A percentile compares a stretch with the other conserved stretches of the same genome.
Evolutionary conservation across 2,329 filamentous ascomycete genomes (phyloP).

Genomic region (Exophiala sp.): DNA sequence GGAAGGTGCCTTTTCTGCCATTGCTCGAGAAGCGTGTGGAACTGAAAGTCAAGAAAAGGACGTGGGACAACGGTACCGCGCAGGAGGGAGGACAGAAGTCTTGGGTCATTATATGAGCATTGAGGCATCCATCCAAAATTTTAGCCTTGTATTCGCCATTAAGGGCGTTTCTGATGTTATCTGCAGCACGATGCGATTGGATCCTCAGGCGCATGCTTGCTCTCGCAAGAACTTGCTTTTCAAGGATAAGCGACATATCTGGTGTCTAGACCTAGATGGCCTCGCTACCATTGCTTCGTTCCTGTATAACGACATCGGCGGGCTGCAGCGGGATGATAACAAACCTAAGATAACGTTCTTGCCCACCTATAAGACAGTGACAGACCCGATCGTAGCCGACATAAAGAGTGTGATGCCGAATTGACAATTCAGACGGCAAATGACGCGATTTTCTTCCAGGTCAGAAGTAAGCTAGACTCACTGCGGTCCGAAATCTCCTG

Average conservation of each 20-base stretch:
- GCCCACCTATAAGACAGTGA: background rate
- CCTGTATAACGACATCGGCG: background rate
- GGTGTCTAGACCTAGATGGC: background rate
- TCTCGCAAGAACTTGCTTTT: background rate
- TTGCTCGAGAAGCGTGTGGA: constrained; percentile 3
- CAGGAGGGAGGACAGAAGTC: background rate
- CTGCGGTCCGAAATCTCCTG: no score
- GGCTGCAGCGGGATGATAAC: background rate
- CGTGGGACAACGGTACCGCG: background rate
- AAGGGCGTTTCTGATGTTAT: background rate
- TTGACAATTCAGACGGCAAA: constrained; percentile 11
- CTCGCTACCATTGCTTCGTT: background rate
- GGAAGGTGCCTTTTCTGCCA: constrained; percentile 11
- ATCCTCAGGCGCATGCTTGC: background rate
- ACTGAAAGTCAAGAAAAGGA: background rate
- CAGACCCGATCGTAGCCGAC: background rate
- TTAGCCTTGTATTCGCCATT: background rate
- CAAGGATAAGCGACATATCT: background rate
- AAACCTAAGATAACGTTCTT: background rate
- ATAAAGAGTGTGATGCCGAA: background rate
- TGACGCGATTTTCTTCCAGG: constrained; percentile 5
- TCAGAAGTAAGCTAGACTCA: background rate
- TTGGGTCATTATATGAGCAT: background rate
- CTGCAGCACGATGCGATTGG: background rate
- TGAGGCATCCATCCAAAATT: background rate